These are phyloP conservation scores for Lactarius deliciosus DNA, from an alignment of 768 basidiomycete species.

Conservation along the genomic window DNA sequence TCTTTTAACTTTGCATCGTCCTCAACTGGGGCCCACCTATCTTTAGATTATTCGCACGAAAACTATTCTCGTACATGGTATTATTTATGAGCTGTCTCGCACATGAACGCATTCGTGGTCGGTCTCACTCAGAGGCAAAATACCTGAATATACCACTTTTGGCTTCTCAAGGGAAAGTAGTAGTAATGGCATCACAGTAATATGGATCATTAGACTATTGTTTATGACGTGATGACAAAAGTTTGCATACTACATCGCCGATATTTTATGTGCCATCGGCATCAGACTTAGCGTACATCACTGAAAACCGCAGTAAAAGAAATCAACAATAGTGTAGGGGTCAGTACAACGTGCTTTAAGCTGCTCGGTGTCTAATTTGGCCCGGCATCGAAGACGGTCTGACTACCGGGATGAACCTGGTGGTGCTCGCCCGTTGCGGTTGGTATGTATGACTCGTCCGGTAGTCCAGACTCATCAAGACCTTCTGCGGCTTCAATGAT, in stretches of 20 bases:
- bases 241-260: background rate
- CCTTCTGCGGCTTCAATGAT: slow-evolving; percentile 97
- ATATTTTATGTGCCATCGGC: background rate
- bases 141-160: background rate
- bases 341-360: slow-evolving; percentile 8
- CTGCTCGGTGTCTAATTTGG: slow-evolving; percentile 33
- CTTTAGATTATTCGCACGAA: background rate
- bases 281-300: background rate
- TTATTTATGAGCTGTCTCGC: background rate
- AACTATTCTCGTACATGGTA: background rate
- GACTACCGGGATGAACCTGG: slow-evolving; percentile 40
- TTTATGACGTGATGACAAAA: background rate
- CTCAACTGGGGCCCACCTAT: no score
- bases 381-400: slow-evolving; percentile 80
- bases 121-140: background rate
- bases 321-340: slow-evolving; percentile 5
- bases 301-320: background rate
- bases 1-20: slow-evolving; percentile 43
- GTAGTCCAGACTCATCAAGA: slow-evolving; percentile 80
- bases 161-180: no score
- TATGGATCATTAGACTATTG: no score
- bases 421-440: slow-evolving; percentile 59
- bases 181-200: no score
- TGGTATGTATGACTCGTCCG: slow-evolving; percentile 79
- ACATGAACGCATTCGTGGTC: background rate